A percentile compares a stretch with the other conserved stretches of the same genome.
phyloP scores from a whole-genome alignment of 495 filamentous ascomycete genomes.

The Lentithecium fluviatile region DNA sequence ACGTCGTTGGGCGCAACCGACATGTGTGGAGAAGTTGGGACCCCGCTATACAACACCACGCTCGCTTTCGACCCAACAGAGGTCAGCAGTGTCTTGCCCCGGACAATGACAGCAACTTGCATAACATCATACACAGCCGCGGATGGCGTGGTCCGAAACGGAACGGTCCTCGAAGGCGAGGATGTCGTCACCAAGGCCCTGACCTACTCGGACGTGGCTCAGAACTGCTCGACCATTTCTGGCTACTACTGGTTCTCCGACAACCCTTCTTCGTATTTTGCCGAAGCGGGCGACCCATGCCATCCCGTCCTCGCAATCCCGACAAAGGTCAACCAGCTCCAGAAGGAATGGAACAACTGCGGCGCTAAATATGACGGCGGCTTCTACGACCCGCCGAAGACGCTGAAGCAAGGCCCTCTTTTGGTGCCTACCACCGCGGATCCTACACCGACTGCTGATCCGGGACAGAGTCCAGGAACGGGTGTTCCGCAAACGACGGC shows the following conservation, averaged over 20 bases:
- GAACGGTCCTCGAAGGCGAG: background rate
- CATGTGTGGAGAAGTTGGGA: slow-evolving; percentile 10
- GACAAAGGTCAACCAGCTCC: slow-evolving; percentile 2
- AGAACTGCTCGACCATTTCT: slow-evolving; percentile 21
- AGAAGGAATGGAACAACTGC: slow-evolving; percentile 13
- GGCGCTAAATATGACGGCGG: slow-evolving; percentile 6
- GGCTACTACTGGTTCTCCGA: slow-evolving; percentile 22
- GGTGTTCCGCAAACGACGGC: background rate
- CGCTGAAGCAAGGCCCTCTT: slow-evolving; percentile 15
- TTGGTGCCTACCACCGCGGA: slow-evolving; percentile 17
- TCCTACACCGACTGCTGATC: background rate
- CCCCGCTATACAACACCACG: slow-evolving; percentile 11
- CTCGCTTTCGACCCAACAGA: slow-evolving; percentile 18
- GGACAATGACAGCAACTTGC: background rate
- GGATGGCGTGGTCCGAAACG: background rate
- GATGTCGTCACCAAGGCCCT: background rate
- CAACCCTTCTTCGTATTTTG: background rate
- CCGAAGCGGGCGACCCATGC: slow-evolving; percentile 23
- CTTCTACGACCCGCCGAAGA: slow-evolving; percentile 30
- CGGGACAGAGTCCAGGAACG: background rate
- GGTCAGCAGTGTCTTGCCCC: slow-evolving; percentile 5
- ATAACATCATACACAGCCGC: background rate
- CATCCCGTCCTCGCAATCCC: slow-evolving; percentile 26
- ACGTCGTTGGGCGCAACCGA: slow-evolving; percentile 16
- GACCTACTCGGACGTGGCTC: slow-evolving; percentile 15